Percentiles rank a stretch among this genome's conserved stretches.
phyloP scores from a whole-genome alignment of 345 rosid genomes.

The Salix exigua region DNA sequence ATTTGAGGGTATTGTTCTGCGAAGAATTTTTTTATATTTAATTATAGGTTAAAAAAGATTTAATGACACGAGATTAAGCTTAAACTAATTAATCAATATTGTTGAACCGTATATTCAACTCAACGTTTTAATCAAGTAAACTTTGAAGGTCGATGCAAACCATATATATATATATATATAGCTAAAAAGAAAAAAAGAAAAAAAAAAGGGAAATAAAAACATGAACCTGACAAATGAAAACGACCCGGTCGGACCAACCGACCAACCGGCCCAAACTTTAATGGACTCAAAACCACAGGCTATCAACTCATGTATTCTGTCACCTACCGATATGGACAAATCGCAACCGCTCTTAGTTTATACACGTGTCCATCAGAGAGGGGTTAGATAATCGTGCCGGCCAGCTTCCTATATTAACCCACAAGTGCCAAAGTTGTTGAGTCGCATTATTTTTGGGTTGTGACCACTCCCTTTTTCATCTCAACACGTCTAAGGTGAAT shows the following conservation, averaged over 20 bases:
- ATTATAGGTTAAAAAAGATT: no score
- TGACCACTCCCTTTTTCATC: no score
- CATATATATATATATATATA: no score
- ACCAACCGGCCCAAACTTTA: neutral
- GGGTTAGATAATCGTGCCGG: conserved; percentile 9
- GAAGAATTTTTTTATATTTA: no score
- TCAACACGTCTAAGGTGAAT: neutral
- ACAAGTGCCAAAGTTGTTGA: neutral
- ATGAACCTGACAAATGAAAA: neutral
- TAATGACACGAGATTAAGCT: no score
- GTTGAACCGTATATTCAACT: no score
- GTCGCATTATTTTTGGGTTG: neutral
- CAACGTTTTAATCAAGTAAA: neutral
- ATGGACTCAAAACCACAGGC: conserved; percentile 29
- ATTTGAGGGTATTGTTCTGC: no score
- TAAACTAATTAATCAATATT: no score
- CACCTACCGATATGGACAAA: conserved; percentile 35
- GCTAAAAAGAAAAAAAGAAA: no score
- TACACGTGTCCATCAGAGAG: conserved; percentile 35
- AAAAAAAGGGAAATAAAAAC: no score
- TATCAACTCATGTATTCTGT: conserved; percentile 16
- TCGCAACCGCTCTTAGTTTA: conserved; percentile 25
- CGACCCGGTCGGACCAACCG: conserved; percentile 19
- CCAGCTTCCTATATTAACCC: neutral
- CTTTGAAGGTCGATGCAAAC: no score